phyloP scores from a whole-genome alignment of 139 green algal genomes.

The Diplosphaera chodatii region DNA sequence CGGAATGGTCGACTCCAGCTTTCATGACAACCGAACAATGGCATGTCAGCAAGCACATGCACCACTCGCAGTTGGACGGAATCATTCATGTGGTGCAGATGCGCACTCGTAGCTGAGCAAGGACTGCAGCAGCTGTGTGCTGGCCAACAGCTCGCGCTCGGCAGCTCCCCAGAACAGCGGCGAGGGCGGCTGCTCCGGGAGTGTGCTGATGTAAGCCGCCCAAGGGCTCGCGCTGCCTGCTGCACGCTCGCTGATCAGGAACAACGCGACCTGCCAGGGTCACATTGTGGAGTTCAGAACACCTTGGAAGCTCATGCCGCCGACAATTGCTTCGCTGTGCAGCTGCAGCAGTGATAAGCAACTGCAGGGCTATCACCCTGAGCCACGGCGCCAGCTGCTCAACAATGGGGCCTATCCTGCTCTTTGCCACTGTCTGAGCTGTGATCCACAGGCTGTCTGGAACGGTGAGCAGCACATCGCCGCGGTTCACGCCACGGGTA shows the following conservation, averaged over 20 bases:
- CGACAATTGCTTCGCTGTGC: too few relatives aligned
- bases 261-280: slow-evolving; percentile 62
- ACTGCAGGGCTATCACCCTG: too few relatives aligned
- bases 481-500: neutral
- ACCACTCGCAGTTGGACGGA: too few relatives aligned
- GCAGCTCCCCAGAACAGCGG: slow-evolving; percentile 66
- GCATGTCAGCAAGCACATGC: too few relatives aligned
- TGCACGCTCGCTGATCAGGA: slow-evolving; percentile 57
- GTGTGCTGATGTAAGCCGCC: slow-evolving; percentile 33
- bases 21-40: too few relatives aligned
- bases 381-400: slow-evolving; percentile 55
- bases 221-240: slow-evolving; percentile 22
- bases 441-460: slow-evolving; percentile 41
- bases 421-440: slow-evolving; percentile 6
- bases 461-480: slow-evolving; percentile 20
- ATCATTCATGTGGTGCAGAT: too few relatives aligned
- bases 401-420: slow-evolving; percentile 20
- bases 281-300: too few relatives aligned
- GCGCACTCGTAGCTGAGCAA: slow-evolving; percentile 53
- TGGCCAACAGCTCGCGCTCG: slow-evolving; percentile 40
- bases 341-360: too few relatives aligned
- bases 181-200: slow-evolving; percentile 35
- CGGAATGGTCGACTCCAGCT: too few relatives aligned
- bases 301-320: too few relatives aligned
- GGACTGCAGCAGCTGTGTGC: slow-evolving; percentile 58